Evolutionary conservation across 202 grass and related monocot genomes (phyloP), one percentile per base, ranked within the genome.

Genomic region (Saccharum hybrid): DNA sequence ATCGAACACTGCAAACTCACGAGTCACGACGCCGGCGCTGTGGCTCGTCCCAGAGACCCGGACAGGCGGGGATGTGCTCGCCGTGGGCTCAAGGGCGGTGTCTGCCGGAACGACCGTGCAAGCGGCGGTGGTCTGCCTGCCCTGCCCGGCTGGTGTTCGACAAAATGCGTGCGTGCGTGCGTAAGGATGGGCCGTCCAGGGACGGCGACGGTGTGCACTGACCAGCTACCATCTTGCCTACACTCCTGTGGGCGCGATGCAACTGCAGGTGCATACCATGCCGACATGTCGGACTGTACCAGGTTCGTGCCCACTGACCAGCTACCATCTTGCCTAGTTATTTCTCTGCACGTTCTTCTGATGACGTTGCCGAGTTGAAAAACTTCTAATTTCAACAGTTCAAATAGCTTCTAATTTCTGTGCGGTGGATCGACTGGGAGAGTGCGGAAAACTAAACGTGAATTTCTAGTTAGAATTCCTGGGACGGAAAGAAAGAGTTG

Each of bases 81-180:
- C 2, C 19, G 54, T 59, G 54, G 19, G 54, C 54, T 59, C 0
- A 56, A 54, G 6, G 49, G 15, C 1, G 51, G 6, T 56, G 18
- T n/a, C 51, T 56, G 54, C 19, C 52, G 52, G 52, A 21, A 21
- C 52, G 18, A 2, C 52, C 52, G 52, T 21, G 16, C 51, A 57
- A 21, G 54, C 8, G 8, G 19, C 54, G n/a, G 56, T 4, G 54
- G 8, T 22, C 8, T 21, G 54, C 54, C 54, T 59, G 52, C 56
- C n/a, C 56, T 21, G 56, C 56, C 56, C n/a, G 3, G 0, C n/a
- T 60, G 56, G n/a, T 60, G 56, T 60, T 60, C 9, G 56, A 22
- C 56, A 60, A 60, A 60, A 60, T 60, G 56, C 56, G n/a, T 60
- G 52, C 52, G n/a, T n/a, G 52, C 52, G 49, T 18, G 54, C 54